Conservation (phyloP, 768 basidiomycete species). For the Inosperma sp. region DNA sequence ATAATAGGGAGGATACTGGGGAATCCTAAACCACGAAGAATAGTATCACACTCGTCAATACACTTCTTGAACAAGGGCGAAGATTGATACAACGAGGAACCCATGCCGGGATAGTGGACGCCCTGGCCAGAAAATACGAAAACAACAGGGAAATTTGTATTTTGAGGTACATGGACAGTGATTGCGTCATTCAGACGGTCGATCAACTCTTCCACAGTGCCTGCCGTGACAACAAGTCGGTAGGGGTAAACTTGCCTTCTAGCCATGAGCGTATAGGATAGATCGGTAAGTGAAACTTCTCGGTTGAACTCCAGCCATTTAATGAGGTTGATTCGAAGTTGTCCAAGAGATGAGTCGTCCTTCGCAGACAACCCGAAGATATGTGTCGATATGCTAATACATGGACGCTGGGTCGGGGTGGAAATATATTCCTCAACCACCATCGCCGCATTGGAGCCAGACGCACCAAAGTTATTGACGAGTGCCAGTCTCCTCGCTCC, state of each 20-base stretch:
- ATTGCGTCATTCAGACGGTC: conserved; percentile 37
- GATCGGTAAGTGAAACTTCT: conserved; percentile 36
- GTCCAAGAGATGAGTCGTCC: conserved; percentile 41
- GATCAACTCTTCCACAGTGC: conserved; percentile 41
- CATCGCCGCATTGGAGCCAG: conserved; percentile 64
- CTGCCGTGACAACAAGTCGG: conserved; percentile 48
- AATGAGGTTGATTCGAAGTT: conserved; percentile 44
- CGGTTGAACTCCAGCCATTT: conserved; percentile 37
- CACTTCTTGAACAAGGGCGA: conserved; percentile 43
- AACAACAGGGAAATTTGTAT: conserved; percentile 35
- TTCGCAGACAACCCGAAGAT: conserved; percentile 65
- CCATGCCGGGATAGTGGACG: conserved; percentile 64
- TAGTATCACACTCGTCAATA: conserved; percentile 56
- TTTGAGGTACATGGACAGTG: conserved; percentile 27
- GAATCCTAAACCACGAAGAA: conserved; percentile 47
- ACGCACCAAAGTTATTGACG: conserved; percentile 72
- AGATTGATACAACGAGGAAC: conserved; percentile 47
- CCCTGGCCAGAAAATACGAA: conserved; percentile 79
- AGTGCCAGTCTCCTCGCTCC: conserved; percentile 47
- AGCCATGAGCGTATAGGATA: conserved; percentile 66
- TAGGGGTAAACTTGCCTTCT: conserved; percentile 53
- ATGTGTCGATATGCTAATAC: conserved; percentile 17
- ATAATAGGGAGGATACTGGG: conserved; percentile 47
- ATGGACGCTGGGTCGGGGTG: background rate
- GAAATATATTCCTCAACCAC: conserved; percentile 50